phyloP scores from a whole-genome alignment of 2,329 filamentous ascomycete genomes.

The Alternaria viburni region DNA sequence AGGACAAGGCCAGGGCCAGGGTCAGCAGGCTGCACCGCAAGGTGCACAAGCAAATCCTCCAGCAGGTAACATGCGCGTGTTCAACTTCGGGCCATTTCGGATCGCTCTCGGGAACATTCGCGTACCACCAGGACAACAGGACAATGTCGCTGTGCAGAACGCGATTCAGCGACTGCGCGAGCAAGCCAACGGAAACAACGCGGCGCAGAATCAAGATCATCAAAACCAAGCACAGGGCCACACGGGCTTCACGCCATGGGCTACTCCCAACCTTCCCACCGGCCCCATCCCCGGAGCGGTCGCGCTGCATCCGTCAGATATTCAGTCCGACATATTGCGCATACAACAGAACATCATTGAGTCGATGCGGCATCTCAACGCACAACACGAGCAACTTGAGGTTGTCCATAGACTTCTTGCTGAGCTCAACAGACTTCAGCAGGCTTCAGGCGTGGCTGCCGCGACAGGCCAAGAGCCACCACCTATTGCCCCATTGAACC shows the following conservation, averaged over 20 bases:
- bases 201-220: conserved; percentile 27
- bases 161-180: conserved; percentile 34
- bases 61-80: conserved; percentile 43
- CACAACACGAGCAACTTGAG: conserved; percentile 44
- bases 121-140: conserved; percentile 34
- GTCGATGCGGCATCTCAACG: conserved; percentile 42
- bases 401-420: conserved; percentile 39
- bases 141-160: conserved; percentile 30
- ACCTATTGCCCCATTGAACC: conserved; percentile 31
- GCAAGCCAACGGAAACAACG: conserved; percentile 29
- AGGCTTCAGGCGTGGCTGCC: conserved; percentile 31
- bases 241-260: conserved; percentile 14
- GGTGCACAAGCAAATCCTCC: conserved; percentile 30
- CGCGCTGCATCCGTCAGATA: conserved; percentile 39
- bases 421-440: conserved; percentile 42
- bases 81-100: conserved; percentile 46
- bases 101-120: conserved; percentile 45
- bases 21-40: conserved; percentile 18
- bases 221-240: conserved; percentile 20
- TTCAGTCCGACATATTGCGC: conserved; percentile 46
- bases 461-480: conserved; percentile 35
- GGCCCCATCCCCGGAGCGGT: conserved; percentile 27
- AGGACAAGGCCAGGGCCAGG: conserved; percentile 13
- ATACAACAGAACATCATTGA: conserved; percentile 47
- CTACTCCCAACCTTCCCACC: conserved; percentile 8